These are phyloP conservation scores for Chenopodium formosanum DNA, from an alignment of 148 eudicot genomes.

Conservation along the genomic window DNA sequence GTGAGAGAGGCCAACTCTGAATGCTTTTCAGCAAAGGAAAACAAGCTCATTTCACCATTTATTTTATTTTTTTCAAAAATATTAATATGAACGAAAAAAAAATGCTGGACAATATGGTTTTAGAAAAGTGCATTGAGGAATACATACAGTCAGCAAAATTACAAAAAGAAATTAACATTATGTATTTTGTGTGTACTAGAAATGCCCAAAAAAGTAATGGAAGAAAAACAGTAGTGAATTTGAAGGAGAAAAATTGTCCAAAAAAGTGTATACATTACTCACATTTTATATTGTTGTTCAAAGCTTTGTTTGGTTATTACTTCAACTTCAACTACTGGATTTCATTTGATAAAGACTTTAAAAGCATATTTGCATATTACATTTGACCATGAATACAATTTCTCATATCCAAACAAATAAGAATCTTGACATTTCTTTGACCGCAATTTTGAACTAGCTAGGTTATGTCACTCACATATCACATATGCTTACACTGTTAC, in stretches of 20 bases:
- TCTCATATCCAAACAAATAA: constrained; percentile 16
- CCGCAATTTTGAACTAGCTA: not conserved
- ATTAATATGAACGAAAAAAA: not conserved
- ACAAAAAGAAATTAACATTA: constrained; percentile 23
- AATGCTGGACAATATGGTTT: not conserved
- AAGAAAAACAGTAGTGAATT: constrained; percentile 12
- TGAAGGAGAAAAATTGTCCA: constrained; percentile 27
- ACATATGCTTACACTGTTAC: not conserved
- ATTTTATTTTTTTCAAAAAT: no score
- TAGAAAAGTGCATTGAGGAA: constrained; percentile 8
- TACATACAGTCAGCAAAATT: constrained; percentile 20
- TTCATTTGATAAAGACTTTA: constrained; percentile 8
- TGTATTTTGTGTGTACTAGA: constrained; percentile 5
- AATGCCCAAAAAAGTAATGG: constrained; percentile 2
- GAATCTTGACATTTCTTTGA: constrained; percentile 11
- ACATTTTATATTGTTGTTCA: constrained; percentile 16
- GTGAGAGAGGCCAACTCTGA: no score
- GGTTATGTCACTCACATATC: not conserved
- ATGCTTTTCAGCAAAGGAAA: no score
- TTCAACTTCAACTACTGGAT: constrained; percentile 7
- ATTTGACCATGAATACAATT: not conserved
- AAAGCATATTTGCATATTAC: not conserved
- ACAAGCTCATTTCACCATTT: no score
- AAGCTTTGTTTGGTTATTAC: constrained; percentile 10
- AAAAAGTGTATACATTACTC: constrained; percentile 20